Evolutionary conservation across 2,329 filamentous ascomycete genomes (phyloP), one percentile per base, ranked within the genome.

Genomic region (Cordyceps pruinosa): DNA sequence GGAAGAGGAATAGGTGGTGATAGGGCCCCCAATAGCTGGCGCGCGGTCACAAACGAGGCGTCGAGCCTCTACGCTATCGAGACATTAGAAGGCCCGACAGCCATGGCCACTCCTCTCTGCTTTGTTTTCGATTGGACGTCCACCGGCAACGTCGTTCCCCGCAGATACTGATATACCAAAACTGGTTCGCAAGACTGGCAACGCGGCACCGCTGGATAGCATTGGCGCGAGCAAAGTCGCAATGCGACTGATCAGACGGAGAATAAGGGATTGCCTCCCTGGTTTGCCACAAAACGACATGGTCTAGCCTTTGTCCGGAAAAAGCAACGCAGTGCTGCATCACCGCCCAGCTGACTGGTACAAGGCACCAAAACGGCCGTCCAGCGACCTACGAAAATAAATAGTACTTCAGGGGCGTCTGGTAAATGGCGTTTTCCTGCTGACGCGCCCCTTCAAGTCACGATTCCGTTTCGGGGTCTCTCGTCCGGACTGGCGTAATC

Each of bases 391-490:
- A 35, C 52, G 30, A 26, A 21, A 13, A n/a, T 32, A 35, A 48
- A 56, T 8, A 41, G 26, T 34, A 48, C 32, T 48, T 44, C 12
- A 6, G 52, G 52, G 42, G 32, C 23, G 32, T 37, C 13, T 56
- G n/a, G 30, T 47, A n/a, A 23, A 56, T 47, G 44, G 52, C 42
- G 34, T 37, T 56, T 47, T 56, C n/a, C 37, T 56, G 45, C 45
- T 56, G 54, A 56, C 45, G 54, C 54, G 39, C 44, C 45, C 45
- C 34, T 32, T 28, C 19, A 50, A 35, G 37, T 49, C 37, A 9
- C 54, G 54, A 56, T 56, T 50, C 54, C 54, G 15, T 47, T 56
- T 56, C 45, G 54, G 54, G 54, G 46, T 35, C 45, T 39, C 34
- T 49, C 34, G 32, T 50, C 54, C 54, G 54, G 54, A 48, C 54